A percentile compares a stretch with the other conserved stretches of the same genome.
Evolutionary conservation across 2,329 filamentous ascomycete species (phyloP).

Genomic region (Aspergillus udagawae): DNA sequence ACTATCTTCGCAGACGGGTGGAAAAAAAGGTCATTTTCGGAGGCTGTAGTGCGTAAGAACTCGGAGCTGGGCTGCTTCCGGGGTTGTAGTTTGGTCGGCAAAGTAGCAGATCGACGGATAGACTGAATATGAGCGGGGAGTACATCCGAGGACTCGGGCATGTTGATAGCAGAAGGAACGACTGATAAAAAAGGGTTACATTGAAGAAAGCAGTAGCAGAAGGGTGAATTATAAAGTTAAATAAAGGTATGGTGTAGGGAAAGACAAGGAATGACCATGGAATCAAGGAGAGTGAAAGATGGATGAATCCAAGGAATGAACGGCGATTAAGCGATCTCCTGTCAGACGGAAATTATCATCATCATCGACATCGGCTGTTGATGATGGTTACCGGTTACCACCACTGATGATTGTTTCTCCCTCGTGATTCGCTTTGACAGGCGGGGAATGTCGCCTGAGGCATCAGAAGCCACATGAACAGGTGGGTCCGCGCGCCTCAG

Average conservation of each 20-base stretch:
- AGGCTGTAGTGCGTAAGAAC: slow-evolving; percentile 16
- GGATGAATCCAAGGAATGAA: slow-evolving; percentile 5
- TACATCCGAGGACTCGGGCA: slow-evolving; percentile 30
- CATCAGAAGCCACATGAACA: neutral
- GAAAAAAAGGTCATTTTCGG: slow-evolving; percentile 57
- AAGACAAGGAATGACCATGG: slow-evolving; percentile 1
- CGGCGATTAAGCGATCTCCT: neutral
- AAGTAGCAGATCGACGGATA: slow-evolving; percentile 33
- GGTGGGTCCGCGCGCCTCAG: neutral
- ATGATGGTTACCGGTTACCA: too few relatives aligned
- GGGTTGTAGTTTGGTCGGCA: slow-evolving; percentile 33
- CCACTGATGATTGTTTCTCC: neutral
- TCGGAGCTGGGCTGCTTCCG: slow-evolving; percentile 25
- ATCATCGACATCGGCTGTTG: slow-evolving; percentile 1
- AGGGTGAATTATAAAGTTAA: neutral
- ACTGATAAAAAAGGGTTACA: slow-evolving; percentile 10
- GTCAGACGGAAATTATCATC: neutral
- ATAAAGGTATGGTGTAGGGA: neutral
- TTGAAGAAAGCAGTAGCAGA: slow-evolving; percentile 7
- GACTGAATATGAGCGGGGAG: slow-evolving; percentile 23
- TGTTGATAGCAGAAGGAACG: slow-evolving; percentile 18
- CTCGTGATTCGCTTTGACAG: neutral
- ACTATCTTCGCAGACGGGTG: slow-evolving; percentile 71
- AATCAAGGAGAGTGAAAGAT: slow-evolving; percentile 3
- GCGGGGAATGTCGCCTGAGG: slow-evolving; percentile 6